Evolutionary conservation across 495 filamentous ascomycete species (phyloP), one percentile per base, ranked within the genome.

Genomic region (Penicillium maclennaniae): DNA sequence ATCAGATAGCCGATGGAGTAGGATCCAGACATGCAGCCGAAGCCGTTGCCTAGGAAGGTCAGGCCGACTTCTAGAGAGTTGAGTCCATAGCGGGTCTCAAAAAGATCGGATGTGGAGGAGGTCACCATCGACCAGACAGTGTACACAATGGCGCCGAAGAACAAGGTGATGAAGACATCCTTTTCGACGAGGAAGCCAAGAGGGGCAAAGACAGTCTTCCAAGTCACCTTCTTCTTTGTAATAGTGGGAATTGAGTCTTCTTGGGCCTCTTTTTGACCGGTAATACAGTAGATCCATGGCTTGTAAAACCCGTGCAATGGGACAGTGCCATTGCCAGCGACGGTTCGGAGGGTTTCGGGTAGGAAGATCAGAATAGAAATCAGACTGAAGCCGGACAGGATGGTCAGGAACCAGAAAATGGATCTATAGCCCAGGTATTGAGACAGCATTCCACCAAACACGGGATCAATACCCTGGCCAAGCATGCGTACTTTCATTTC

Each of bases 401-500:
- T 85, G 43, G 78, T 75, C 19, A 88, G 72, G 53, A 89, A 87
- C 86, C 85, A 89, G 66, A 91, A 91, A 48, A 87, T 86, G 23
- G 80, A 78, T 28, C 80, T 66, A 77, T 84, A 91, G 0, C 85
- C 87, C 9, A 87, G 70, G 46, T 82, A 85, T 45, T 87, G 70
- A 3, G 81, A 73, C 3, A 89, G 65, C 2, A 87, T 54, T 0
- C 86, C 87, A 15, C 87, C 87, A 31, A 89, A 76, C 0, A 87
- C 79, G 0, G 85, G 85, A 14, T 81, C 82, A 21, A 87, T 56
- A 5, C 80, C 75, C 9, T 83, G 81, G 0, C 81, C 82, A 19
- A 69, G 58, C 71, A 71, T 74, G 28, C 71, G 68, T n/a, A 69
- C 65, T 52, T 36, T 34, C 10, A 20, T 26, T 12, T 7, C 23